Percentiles rank a stretch among this genome's conserved stretches.
These are phyloP conservation scores for Claviceps digitariae DNA, from an alignment of 2,329 filamentous ascomycete genomes.

Conservation along the genomic window DNA sequence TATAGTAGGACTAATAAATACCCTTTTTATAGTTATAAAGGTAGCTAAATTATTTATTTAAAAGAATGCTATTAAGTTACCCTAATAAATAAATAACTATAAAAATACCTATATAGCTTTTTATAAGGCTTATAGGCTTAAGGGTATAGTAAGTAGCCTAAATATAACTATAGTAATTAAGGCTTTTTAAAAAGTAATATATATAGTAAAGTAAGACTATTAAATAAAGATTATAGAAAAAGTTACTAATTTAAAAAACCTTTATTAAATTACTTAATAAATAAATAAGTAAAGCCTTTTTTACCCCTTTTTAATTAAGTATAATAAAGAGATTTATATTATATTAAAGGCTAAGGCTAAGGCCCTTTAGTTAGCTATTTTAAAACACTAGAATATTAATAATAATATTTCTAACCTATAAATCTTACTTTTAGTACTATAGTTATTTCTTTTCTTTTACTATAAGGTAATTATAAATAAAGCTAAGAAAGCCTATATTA, in stretches of 20 bases:
- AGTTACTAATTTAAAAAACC: neutral
- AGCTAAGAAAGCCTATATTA: neutral
- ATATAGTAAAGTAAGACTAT: no score
- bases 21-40: neutral
- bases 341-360: neutral
- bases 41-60: neutral
- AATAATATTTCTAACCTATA: neutral
- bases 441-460: neutral
- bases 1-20: neutral
- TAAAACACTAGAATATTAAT: neutral
- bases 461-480: neutral
- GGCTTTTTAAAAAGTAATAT: neutral
- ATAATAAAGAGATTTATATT: neutral
- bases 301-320: neutral
- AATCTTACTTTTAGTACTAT: neutral
- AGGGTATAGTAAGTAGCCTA: no score
- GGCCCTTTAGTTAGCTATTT: neutral
- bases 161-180: neutral
- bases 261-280: neutral
- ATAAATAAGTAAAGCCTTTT: neutral
- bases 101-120: neutral
- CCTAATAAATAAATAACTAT: neutral
- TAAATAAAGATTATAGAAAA: neutral
- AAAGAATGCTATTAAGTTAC: neutral
- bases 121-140: neutral